Percentiles rank a stretch among this genome's conserved stretches.
Conservation (phyloP, 306 rosid genomes). For the Quercus berberidifolia region DNA sequence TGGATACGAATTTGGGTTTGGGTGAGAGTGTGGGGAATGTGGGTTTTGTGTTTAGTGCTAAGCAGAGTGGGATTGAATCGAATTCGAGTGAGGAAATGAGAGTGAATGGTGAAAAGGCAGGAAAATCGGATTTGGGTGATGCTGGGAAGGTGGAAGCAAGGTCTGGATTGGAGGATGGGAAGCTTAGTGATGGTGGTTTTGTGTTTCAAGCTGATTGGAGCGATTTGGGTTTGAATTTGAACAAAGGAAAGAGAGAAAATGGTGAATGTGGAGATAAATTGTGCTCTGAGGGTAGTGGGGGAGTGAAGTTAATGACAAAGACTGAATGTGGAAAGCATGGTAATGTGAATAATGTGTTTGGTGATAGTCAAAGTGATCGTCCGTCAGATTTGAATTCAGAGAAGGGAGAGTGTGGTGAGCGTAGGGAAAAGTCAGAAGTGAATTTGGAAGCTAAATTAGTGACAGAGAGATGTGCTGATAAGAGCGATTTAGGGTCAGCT, state of each 20-base stretch:
- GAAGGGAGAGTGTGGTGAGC: not conserved
- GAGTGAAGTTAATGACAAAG: slow-evolving; percentile 20
- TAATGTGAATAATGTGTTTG: slow-evolving; percentile 21
- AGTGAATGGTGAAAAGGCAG: slow-evolving; percentile 6
- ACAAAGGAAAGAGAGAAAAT: slow-evolving; percentile 21
- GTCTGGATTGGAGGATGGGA: slow-evolving; percentile 10
- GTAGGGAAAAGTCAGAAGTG: not conserved
- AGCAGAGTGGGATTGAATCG: slow-evolving; percentile 16
- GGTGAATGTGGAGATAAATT: slow-evolving; percentile 16
- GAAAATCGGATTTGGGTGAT: slow-evolving; percentile 17
- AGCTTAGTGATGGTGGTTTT: slow-evolving; percentile 18
- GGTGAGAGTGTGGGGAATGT: slow-evolving; percentile 8
- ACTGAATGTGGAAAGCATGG: slow-evolving; percentile 16
- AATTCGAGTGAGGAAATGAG: slow-evolving; percentile 10
- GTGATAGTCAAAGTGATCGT: slow-evolving; percentile 13
- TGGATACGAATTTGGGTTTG: slow-evolving; percentile 22
- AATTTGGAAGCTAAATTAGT: slow-evolving; percentile 1
- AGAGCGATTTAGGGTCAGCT: not conserved
- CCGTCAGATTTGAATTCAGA: slow-evolving; percentile 19
- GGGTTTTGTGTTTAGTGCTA: slow-evolving; percentile 43
- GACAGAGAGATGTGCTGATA: not conserved
- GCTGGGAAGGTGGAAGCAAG: slow-evolving; percentile 8
- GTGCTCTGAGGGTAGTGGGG: slow-evolving; percentile 8
- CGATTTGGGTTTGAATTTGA: slow-evolving; percentile 19
- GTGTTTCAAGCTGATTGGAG: slow-evolving; percentile 32